Conservation (phyloP, 805 yeast genomes). For the Zygoascus ofunaensis region DNA sequence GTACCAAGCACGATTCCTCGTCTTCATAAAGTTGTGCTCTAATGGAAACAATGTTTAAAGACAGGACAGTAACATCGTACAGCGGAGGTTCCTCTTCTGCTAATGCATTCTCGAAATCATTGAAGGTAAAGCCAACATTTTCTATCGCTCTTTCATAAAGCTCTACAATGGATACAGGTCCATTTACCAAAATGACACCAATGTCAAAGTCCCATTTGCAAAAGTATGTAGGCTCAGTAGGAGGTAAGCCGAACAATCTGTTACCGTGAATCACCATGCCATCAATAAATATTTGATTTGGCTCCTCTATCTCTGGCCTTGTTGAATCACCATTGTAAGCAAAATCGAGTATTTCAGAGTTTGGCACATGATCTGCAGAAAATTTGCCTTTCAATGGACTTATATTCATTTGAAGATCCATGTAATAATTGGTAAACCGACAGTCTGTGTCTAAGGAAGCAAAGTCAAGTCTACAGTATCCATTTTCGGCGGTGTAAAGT, state of each 20-base stretch:
- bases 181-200: slow-evolving; percentile 48
- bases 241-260: slow-evolving; percentile 88
- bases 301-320: slow-evolving; percentile 12
- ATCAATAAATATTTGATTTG: slow-evolving; percentile 42
- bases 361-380: slow-evolving; percentile 9
- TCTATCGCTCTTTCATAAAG: slow-evolving; percentile 29
- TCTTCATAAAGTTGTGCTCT: slow-evolving; percentile 30
- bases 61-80: slow-evolving; percentile 60
- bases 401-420: slow-evolving; percentile 78
- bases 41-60: slow-evolving; percentile 45
- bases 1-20: slow-evolving; percentile 25
- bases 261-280: slow-evolving; percentile 70
- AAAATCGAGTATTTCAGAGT: slow-evolving; percentile 13
- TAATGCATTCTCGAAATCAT: slow-evolving; percentile 69
- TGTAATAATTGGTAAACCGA: slow-evolving; percentile 83
- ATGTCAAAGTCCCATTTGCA: slow-evolving; percentile 83
- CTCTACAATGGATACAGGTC: slow-evolving; percentile 36
- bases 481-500: slow-evolving; percentile 55
- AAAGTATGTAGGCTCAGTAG: slow-evolving; percentile 74
- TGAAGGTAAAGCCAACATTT: slow-evolving; percentile 53
- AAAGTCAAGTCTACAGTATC: slow-evolving; percentile 48
- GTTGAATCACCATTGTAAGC: slow-evolving; percentile 4
- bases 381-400: slow-evolving; percentile 43
- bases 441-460: slow-evolving; percentile 65
- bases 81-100: slow-evolving; percentile 45